phyloP scores from a whole-genome alignment of 1,284 basidiomycete species.

The Fomes fomentarius region DNA sequence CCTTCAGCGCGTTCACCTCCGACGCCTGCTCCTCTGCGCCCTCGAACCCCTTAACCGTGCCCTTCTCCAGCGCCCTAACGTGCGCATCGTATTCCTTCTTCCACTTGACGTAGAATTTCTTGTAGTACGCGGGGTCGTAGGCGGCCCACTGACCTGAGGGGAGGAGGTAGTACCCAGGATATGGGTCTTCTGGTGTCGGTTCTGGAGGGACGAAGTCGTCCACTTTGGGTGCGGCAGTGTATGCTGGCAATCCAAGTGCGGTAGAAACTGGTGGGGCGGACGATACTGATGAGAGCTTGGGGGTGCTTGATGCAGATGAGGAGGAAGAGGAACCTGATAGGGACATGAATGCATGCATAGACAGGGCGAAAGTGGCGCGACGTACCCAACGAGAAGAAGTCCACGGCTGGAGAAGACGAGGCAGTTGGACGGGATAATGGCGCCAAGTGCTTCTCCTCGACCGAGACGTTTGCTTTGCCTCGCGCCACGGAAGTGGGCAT shows the following conservation, averaged over 20 bases:
- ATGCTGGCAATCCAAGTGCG: constrained; percentile 24
- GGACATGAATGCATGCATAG: constrained; percentile 10
- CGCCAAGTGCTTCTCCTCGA: constrained; percentile 51
- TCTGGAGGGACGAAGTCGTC: constrained; percentile 76
- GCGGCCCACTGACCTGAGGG: constrained; percentile 82
- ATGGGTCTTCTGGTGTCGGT: constrained; percentile 75
- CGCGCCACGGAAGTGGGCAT: constrained; percentile 60
- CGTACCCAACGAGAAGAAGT: constrained; percentile 69
- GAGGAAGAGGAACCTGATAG: constrained; percentile 14
- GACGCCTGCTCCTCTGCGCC: constrained; percentile 56
- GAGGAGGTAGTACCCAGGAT: constrained; percentile 88
- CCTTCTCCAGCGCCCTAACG: constrained; percentile 72
- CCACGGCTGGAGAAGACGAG: constrained; percentile 47
- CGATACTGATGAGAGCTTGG: constrained; percentile 26
- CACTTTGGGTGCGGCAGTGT: constrained; percentile 72
- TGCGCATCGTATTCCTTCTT: constrained; percentile 68
- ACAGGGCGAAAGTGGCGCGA: not conserved
- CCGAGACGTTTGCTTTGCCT: constrained; percentile 61
- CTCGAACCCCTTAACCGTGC: constrained; percentile 66
- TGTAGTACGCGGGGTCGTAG: constrained; percentile 79
- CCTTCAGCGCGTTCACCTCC: constrained; percentile 68
- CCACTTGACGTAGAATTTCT: constrained; percentile 73
- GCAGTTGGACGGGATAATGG: constrained; percentile 31
- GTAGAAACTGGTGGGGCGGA: constrained; percentile 29
- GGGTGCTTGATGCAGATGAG: constrained; percentile 13